Base-by-base conservation (phyloP, 768 basidiomycete genomes). In the Chalciporus piperatus region DNA sequence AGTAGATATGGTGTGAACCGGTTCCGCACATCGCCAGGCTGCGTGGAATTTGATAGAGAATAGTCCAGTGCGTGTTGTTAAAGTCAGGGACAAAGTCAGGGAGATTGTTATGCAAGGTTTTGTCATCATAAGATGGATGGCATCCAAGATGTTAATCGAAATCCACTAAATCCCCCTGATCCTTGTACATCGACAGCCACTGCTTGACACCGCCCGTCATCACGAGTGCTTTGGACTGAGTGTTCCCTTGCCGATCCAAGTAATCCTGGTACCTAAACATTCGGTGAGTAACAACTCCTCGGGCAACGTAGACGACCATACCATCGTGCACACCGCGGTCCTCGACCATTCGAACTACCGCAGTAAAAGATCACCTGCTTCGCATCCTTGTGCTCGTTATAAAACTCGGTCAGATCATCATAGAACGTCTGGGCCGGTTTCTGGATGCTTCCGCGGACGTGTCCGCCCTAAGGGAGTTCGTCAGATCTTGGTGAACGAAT, bases 241-340 rank as follows among this genome's bases (percentile, higher is more conserved):
- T 67, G 45, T 50, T 59, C 12, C 51, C 66, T 39, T 52, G 61
- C 50, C 52, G 57, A 46, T 78, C 61, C 27, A 80, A 63, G 51
- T 74, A 72, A 54, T 80, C 76, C 59, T 78, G 78, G 56, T 80
- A 80, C 79, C 79, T 80, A 41, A 8, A 37, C 17, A 41, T 16
- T 46, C 10, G 11, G 40, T 41, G 16, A 49, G 42, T 38, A 23
- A 9, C 27, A 35, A 12, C 13, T 9, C 9, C 11, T 20, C 39
- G 2, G 14, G 32, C 4, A 8, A 14, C 12, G 16, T 19, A 22
- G 2, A 32, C 30, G 5, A n/a, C n/a, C 20, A 70, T 27, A 81
- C 82, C 80, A 83, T 62, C 74, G 76, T 17, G 80, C 81, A 63
- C 76, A 80, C 12, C 81, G 70, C 14, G 81, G 79, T 1, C 71